Evolutionary conservation across 495 filamentous ascomycete genomes (phyloP), one percentile per base, ranked within the genome.

Genomic region (Penicillium ochrochloron): DNA sequence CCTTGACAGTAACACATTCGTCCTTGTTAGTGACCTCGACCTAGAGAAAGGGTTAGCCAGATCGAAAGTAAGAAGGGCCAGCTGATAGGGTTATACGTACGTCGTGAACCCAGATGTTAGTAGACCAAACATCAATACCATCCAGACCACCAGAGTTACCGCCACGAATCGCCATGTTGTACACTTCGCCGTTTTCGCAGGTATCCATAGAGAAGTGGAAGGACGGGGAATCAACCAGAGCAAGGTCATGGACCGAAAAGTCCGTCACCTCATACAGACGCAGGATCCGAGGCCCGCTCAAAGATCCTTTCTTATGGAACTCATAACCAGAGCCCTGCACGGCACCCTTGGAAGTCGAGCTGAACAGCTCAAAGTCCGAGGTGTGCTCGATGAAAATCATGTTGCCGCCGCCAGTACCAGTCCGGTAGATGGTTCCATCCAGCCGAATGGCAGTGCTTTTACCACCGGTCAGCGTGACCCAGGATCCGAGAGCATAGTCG

Each of bases 11-110:
- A 27, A 86, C 78, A 67, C 83, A 86, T 65, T 86, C 83, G 56
- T 85, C 83, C 64, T 81, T 80, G 73, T 86, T 86, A 15, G 83
- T 83, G 11, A 84, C 84, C 66, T 83, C 76, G 48, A 85, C 71
- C 74, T 86, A 72, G 53, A 76, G 72, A 59, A 37, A 23, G 25
- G 4, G 42, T 65, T 33, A 51, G 29, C 31, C 5, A 46, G 14
- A 27, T 33, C 1, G 27, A 52, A 41, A 0, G 34, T 5, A 9
- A n/a, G 15, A 56, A 10, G 31, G 17, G 37, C 12, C 37, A 10
- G 31, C n/a, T 54, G 15, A 17, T 1, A 7, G 12, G 12, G 34
- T 2, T 60, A 35, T n/a, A 70, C 74, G 57, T 57, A 84, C 73
- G 70, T 86, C 82, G 59, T 85, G 84, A 60, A 85, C 70, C 76